phyloP scores from a whole-genome alignment of 148 eudicot genomes.

The Drosera capensis region DNA sequence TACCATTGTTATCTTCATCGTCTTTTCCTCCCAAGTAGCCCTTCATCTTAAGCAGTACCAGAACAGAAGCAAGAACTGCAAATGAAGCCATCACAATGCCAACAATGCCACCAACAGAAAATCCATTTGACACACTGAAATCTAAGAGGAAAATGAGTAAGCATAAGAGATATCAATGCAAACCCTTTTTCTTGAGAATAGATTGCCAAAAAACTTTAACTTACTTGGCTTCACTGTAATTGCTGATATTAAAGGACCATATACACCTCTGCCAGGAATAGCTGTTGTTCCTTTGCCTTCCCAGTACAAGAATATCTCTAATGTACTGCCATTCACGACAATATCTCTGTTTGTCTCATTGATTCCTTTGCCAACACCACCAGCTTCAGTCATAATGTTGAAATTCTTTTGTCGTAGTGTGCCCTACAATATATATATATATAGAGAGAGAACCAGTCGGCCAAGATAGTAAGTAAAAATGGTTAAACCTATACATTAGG shows the following conservation, averaged over 20 bases:
- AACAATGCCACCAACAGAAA: too few species aligned
- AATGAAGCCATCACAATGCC: too few species aligned
- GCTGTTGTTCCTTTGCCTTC: conserved; percentile 72
- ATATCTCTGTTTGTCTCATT: conserved; percentile 23
- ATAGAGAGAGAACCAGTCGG: neutral
- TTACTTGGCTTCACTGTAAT: conserved; percentile 80
- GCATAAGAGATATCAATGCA: too few species aligned
- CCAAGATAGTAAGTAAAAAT: too few species aligned
- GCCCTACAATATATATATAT: conserved; percentile 24
- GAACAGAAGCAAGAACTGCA: too few species aligned
- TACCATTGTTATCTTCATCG: too few species aligned
- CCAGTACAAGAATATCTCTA: conserved; percentile 79
- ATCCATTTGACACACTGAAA: too few species aligned
- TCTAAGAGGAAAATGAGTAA: too few species aligned
- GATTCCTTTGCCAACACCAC: conserved; percentile 41
- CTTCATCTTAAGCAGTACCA: too few species aligned
- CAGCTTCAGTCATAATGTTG: conserved; percentile 45
- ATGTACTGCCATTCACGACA: conserved; percentile 42
- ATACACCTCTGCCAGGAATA: conserved; percentile 51
- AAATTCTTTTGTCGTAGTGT: conserved; percentile 36
- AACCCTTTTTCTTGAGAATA: too few species aligned
- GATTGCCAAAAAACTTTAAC: conserved; percentile 11
- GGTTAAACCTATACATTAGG: neutral
- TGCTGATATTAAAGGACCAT: conserved; percentile 90
- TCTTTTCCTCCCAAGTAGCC: too few species aligned